Percentiles rank a stretch among this genome's conserved stretches.
phyloP scores from a whole-genome alignment of 768 basidiomycete species.

The Naganishia friedmannii region DNA sequence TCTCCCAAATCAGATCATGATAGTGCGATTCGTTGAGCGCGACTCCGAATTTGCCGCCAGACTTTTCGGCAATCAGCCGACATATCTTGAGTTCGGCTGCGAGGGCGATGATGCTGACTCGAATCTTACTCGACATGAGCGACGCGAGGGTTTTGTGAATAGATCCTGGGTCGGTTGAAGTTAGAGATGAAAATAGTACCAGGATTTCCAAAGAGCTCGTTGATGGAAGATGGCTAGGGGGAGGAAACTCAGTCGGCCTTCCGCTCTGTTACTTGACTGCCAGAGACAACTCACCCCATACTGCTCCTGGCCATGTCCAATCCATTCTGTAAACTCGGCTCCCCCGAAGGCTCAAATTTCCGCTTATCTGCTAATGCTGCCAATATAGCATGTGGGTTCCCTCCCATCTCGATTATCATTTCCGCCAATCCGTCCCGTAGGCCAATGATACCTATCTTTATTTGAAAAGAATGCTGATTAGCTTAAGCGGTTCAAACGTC shows the following conservation, averaged over 20 bases:
- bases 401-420: conserved; percentile 85
- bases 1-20: conserved; percentile 90
- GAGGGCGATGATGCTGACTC: conserved; percentile 87
- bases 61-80: conserved; percentile 82
- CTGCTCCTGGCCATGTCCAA: conserved; percentile 93
- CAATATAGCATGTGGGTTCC: conserved; percentile 95
- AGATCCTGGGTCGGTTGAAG: conserved; percentile 94
- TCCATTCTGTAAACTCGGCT: conserved; percentile 93
- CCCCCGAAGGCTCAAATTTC: conserved; percentile 82
- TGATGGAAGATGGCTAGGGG: conserved; percentile 82
- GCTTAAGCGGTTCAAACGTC: background rate
- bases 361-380: conserved; percentile 78
- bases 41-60: conserved; percentile 88
- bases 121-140: conserved; percentile 76
- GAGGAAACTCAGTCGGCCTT: conserved; percentile 1
- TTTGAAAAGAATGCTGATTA: background rate
- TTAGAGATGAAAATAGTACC: conserved; percentile 89
- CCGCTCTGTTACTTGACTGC: background rate
- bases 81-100: conserved; percentile 99
- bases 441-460: conserved; percentile 79
- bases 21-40: conserved; percentile 97
- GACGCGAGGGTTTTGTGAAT: conserved; percentile 90
- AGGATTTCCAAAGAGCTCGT: conserved; percentile 95
- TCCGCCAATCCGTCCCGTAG: conserved; percentile 90
- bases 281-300: conserved; percentile 67